These are phyloP conservation scores for Chaetomiaceae sp. DNA, from an alignment of 2,329 filamentous ascomycete genomes.

Conservation along the genomic window DNA sequence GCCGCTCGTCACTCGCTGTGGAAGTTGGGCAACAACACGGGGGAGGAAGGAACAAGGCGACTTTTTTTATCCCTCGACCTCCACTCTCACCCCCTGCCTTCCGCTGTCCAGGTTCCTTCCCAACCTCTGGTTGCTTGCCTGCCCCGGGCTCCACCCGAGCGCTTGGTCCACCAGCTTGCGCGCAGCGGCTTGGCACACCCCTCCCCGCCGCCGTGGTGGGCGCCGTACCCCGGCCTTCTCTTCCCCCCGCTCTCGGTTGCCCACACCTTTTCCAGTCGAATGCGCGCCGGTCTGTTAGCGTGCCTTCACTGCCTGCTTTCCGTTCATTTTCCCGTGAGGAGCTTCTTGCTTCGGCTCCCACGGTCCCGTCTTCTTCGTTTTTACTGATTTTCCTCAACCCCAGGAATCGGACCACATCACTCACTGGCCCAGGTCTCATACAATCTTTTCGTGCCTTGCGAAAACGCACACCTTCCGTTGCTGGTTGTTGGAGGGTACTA, in stretches of 20 bases:
- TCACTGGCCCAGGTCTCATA: background rate
- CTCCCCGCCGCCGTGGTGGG: conserved; percentile 6
- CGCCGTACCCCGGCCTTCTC: conserved; percentile 14
- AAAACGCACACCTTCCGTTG: background rate
- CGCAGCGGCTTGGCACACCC: conserved; percentile 26
- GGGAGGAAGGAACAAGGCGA: background rate
- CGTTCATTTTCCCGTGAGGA: conserved; percentile 35
- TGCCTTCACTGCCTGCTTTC: conserved; percentile 17
- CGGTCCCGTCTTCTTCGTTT: conserved; percentile 17
- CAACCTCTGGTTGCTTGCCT: too few relatives aligned
- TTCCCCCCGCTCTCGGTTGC: conserved; percentile 18
- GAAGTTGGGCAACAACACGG: background rate
- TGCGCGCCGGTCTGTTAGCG: conserved; percentile 23
- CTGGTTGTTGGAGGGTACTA: conserved; percentile 10
- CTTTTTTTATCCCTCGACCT: conserved; percentile 23
- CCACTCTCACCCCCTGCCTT: conserved; percentile 8
- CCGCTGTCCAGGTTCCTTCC: background rate
- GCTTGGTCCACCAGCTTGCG: conserved; percentile 28
- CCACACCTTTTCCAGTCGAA: conserved; percentile 24
- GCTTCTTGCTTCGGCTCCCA: conserved; percentile 29
- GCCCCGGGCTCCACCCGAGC: conserved; percentile 25
- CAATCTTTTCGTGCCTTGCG: too few relatives aligned
- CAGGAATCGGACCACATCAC: background rate
- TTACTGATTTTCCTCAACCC: conserved; percentile 24
- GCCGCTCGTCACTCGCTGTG: background rate